Evolutionary conservation across 1,139 yeast genomes (phyloP).

Genomic region (Magnusiomyces paraingens): DNA sequence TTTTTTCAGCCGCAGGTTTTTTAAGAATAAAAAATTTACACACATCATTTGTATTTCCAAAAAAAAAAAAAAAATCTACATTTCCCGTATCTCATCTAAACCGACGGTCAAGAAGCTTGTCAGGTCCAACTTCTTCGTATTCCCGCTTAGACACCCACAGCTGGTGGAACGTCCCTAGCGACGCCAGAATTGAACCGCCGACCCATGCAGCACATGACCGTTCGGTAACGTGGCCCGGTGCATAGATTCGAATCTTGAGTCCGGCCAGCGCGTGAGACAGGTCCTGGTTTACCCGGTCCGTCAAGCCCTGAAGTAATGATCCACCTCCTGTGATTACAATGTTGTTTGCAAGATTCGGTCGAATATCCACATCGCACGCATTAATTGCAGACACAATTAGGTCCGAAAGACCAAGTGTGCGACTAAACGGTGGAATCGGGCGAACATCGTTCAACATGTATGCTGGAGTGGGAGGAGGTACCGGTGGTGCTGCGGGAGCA

Average conservation of each 20-base stretch:
- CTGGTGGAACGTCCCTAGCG: conserved; percentile 95
- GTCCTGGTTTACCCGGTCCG: conserved; percentile 74
- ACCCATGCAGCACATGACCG: conserved; percentile 87
- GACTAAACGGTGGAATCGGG: conserved; percentile 15
- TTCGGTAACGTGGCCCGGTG: conserved; percentile 80
- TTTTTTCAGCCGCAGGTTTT: too few species aligned
- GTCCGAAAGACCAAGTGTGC: conserved; percentile 53
- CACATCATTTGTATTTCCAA: too few species aligned
- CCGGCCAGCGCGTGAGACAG: conserved; percentile 75
- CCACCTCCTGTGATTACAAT: conserved; percentile 89
- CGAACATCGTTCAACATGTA: conserved; percentile 15
- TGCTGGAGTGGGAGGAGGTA: conserved; percentile 8
- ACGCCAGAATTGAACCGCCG: conserved; percentile 89
- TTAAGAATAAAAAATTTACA: too few species aligned
- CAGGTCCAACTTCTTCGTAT: conserved; percentile 86
- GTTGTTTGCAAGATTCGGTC: conserved; percentile 88
- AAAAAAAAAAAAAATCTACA: background rate
- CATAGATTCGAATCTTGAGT: conserved; percentile 80
- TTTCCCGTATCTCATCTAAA: conserved; percentile 21
- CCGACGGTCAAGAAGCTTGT: conserved; percentile 45
- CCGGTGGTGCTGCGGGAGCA: background rate
- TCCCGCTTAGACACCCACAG: conserved; percentile 92
- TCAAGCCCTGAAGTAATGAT: conserved; percentile 79
- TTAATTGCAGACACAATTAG: conserved; percentile 61
- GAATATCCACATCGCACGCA: conserved; percentile 74